These are phyloP conservation scores for Tuber calosporum DNA, from an alignment of 495 filamentous ascomycete genomes.

Conservation along the genomic window DNA sequence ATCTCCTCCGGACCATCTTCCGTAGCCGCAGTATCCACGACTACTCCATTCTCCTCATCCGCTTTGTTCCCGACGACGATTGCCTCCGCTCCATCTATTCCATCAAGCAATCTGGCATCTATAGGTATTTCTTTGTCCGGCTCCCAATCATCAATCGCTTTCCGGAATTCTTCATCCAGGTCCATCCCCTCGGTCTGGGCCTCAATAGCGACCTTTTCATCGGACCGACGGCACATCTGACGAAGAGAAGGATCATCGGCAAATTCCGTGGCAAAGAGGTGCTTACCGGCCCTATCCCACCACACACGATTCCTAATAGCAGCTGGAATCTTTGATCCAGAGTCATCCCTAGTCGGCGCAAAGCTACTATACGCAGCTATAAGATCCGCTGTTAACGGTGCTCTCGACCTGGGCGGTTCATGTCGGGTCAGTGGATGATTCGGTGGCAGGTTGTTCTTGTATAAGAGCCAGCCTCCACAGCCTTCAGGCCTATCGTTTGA, in stretches of 20 bases:
- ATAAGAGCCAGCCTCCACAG: slow-evolving; percentile 51
- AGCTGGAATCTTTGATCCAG: slow-evolving; percentile 53
- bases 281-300: slow-evolving; percentile 59
- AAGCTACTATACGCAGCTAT: slow-evolving; percentile 60
- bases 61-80: neutral
- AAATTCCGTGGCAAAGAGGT: slow-evolving; percentile 48
- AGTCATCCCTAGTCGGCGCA: slow-evolving; percentile 61
- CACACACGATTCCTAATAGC: slow-evolving; percentile 58
- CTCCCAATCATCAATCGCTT: slow-evolving; percentile 30
- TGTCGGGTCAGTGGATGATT: slow-evolving; percentile 13
- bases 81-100: neutral
- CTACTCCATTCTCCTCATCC: slow-evolving; percentile 38
- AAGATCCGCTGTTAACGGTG: slow-evolving; percentile 36
- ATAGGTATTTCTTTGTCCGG: slow-evolving; percentile 44
- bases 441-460: slow-evolving; percentile 37
- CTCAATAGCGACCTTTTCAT: slow-evolving; percentile 10
- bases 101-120: slow-evolving; percentile 42
- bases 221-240: slow-evolving; percentile 20
- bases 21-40: slow-evolving; percentile 21
- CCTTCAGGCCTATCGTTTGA: slow-evolving; percentile 28
- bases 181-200: slow-evolving; percentile 18
- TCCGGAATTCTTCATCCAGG: slow-evolving; percentile 30
- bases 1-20: slow-evolving; percentile 47
- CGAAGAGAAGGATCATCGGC: slow-evolving; percentile 19
- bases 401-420: slow-evolving; percentile 32